phyloP scores from a whole-genome alignment of 495 filamentous ascomycete genomes.

The Penicillium odoratum region DNA sequence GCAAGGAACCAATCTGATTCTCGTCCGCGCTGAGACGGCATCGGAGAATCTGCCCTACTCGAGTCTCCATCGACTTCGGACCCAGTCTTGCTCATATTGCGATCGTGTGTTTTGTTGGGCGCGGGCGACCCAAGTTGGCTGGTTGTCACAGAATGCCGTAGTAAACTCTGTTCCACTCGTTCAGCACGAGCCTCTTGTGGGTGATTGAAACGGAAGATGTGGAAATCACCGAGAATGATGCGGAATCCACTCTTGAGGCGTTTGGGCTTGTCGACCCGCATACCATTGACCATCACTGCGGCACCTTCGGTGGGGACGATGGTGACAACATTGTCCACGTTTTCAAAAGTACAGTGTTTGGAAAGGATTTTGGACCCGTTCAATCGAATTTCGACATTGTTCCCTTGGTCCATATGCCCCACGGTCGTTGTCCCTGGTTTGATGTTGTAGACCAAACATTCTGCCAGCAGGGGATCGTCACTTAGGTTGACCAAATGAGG shows the following conservation, averaged over 20 bases:
- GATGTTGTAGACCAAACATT: constrained; percentile 97
- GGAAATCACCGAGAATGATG: constrained; percentile 96
- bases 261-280: constrained; percentile 78
- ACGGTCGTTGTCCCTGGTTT: constrained; percentile 93
- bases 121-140: constrained; percentile 75
- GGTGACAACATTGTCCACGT: constrained; percentile 86
- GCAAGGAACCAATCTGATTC: constrained; percentile 98
- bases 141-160: constrained; percentile 85
- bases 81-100: constrained; percentile 70
- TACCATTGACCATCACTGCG: constrained; percentile 95
- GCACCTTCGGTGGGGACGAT: constrained; percentile 85
- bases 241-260: constrained; percentile 88
- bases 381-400: constrained; percentile 82
- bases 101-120: constrained; percentile 70
- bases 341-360: constrained; percentile 93
- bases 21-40: constrained; percentile 62
- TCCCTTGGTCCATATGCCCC: constrained; percentile 82
- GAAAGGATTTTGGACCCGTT: constrained; percentile 91
- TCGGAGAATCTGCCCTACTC: constrained; percentile 77
- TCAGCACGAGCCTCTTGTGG: constrained; percentile 94
- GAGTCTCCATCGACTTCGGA: constrained; percentile 68
- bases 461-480: constrained; percentile 91
- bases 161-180: constrained; percentile 80
- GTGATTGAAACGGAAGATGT: constrained; percentile 99
- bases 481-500: constrained; percentile 97